Evolutionary conservation across 169 alveolate genomes (phyloP), one percentile per base, ranked within the genome.

Genomic region (Amoebophrya sp.): DNA sequence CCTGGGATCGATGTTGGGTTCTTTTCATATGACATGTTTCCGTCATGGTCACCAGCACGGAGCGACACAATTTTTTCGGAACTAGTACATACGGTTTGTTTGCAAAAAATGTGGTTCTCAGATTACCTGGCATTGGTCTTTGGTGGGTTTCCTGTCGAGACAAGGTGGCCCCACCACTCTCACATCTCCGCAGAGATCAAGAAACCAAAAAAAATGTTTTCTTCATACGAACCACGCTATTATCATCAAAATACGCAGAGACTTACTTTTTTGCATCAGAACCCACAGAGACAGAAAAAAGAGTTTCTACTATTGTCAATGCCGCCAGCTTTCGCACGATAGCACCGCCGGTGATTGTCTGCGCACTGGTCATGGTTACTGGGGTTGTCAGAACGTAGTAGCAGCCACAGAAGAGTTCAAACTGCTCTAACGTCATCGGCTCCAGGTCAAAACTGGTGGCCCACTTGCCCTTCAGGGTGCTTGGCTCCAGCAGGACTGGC

Each of bases 161-260:
- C 35, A 2, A 66, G 18, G 2, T 25, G 83, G 29, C 66, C 7
- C 66, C 66, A 7, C 18, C 66, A 47, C 18, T 66, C 32, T 1
- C 1, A 66, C 83, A 18, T n/a, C 83, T 18, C 29, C 29, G 0
- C 83, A n/a, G 35, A n/a, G 83, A 25, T 2, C 35, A 66, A 66
- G 83, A n/a, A 25, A 66, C 32, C 83, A n/a, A 66, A 12, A 7
- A 41, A 66, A 66, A 25, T 12, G 1, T 66, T 66, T 25, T 66
- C 83, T 66, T 66, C 83, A 66, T 66, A n/a, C 83, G 83, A 66
- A 66, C 32, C 66, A n/a, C n/a, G n/a, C n/a, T n/a, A n/a, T n/a
- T n/a, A n/a, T n/a, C n/a, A n/a, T n/a, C n/a, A n/a, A n/a, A n/a
- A n/a, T n/a, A n/a, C n/a, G n/a, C n/a, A n/a, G n/a, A n/a, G n/a